Evolutionary conservation across 1,139 yeast genomes (phyloP), one percentile per base, ranked within the genome.

Genomic region (Magnusiomyces tetraspermus): DNA sequence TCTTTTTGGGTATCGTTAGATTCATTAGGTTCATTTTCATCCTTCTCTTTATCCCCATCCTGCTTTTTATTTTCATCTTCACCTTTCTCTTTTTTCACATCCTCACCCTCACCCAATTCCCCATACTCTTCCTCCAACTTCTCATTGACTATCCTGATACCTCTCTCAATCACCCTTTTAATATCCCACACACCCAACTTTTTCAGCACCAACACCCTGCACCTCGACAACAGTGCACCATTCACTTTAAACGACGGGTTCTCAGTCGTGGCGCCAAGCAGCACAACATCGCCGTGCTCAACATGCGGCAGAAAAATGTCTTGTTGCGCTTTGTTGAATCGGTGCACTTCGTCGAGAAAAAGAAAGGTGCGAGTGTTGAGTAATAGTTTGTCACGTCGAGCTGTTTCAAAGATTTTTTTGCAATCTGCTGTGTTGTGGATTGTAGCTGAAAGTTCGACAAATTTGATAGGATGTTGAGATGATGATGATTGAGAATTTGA

Each of bases 241-340:
- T 89, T 89, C 46, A 92, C 68, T 53, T 86, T 88, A 67, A 92
- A 94, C 30, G 96, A 85, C 1, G 98, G 98, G 64, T 94, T 94
- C 50, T 92, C 98, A 0, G 98, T 92, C 0, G 98, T 94, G 8
- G 98, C 97, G 0, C 98, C 98, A 52, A 92, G 82, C 43, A 73
- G 59, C 8, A 68, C 66, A 33, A 73, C 68, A 50, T 70, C 74
- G 21, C 76, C 76, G 2, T 60, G 55, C 57, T 73, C 76, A 3
- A 73, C 72, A 33, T 64, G 66, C 2, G 72, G 72, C 46, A 68
- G 30, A 53, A 94, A 78, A 30, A 86, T 71, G 67, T 94, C 98
- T 64, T 94, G 98, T 57, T 89, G 97, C 0, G 85, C 78, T 60
- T 88, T 86, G 65, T 86, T 89, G 67, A 87, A 89, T 50, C 98